A percentile compares a stretch with the other conserved stretches of the same genome.
phyloP scores from a whole-genome alignment of 2,329 filamentous ascomycete genomes.

The Gremmenia infestans region DNA sequence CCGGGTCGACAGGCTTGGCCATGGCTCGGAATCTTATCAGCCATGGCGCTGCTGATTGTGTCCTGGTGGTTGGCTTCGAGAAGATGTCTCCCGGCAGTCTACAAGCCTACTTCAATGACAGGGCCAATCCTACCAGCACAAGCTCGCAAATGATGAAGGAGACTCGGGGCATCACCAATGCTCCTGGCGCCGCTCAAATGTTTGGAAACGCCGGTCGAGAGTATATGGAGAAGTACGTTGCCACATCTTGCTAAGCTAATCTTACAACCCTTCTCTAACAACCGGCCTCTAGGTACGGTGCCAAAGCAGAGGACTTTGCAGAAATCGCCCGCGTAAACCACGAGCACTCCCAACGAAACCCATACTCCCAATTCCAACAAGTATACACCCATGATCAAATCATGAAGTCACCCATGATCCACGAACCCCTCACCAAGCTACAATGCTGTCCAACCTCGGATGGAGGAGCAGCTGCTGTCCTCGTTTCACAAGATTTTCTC shows the following conservation, averaged over 20 bases:
- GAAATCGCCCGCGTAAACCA: conserved; percentile 94
- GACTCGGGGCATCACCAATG: conserved; percentile 75
- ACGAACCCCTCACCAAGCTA: conserved; percentile 88
- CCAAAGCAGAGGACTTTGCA: conserved; percentile 79
- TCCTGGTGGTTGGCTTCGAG: conserved; percentile 91
- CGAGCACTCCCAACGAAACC: conserved; percentile 84
- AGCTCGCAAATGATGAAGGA: conserved; percentile 73
- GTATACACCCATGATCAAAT: conserved; percentile 87
- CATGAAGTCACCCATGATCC: conserved; percentile 69
- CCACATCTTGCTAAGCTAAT: conserved; percentile 1
- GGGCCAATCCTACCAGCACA: conserved; percentile 72
- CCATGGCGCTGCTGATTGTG: conserved; percentile 77
- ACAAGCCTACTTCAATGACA: conserved; percentile 78
- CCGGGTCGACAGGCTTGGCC: conserved; percentile 83
- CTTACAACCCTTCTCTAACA: conserved; percentile 5
- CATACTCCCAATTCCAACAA: conserved; percentile 95
- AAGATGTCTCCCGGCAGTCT: conserved; percentile 96
- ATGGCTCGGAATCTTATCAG: conserved; percentile 78
- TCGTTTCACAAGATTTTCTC: conserved; percentile 86
- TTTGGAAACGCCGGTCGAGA: conserved; percentile 92
- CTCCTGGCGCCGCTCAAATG: conserved; percentile 83
- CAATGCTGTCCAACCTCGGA: conserved; percentile 98
- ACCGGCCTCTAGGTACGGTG: conserved; percentile 60
- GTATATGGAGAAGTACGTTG: conserved; percentile 81
- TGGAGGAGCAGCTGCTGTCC: conserved; percentile 79